Percentiles rank a stretch among this genome's conserved stretches.
Conservation (phyloP, 345 rosid species). For the Heritiera littoralis region DNA sequence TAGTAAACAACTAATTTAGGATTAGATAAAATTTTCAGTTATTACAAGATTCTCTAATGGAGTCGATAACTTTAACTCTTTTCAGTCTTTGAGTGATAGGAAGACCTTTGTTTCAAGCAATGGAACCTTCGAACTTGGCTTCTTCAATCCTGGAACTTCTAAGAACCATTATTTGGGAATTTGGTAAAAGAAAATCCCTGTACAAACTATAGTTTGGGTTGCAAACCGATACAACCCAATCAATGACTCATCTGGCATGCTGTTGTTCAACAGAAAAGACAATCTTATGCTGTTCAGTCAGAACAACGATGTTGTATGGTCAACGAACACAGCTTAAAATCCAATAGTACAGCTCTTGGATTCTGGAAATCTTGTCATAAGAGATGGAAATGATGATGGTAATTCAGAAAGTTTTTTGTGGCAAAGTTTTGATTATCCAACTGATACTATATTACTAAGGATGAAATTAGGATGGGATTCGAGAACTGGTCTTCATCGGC, state of each 20-base stretch:
- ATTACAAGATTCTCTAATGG: background rate
- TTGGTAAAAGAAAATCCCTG: slow-evolving; percentile 28
- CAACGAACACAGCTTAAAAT: background rate
- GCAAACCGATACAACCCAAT: slow-evolving; percentile 31
- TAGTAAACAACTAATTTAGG: too few relatives aligned
- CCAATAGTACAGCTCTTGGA: slow-evolving; percentile 15
- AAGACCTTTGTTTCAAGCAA: slow-evolving; percentile 23
- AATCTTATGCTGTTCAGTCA: slow-evolving; percentile 17
- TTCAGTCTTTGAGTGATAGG: slow-evolving; percentile 17
- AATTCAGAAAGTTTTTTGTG: slow-evolving; percentile 10
- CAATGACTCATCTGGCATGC: slow-evolving; percentile 7
- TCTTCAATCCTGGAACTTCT: slow-evolving; percentile 21
- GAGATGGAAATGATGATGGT: background rate
- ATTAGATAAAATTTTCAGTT: too few relatives aligned
- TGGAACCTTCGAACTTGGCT: slow-evolving; percentile 29
- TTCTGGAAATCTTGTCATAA: slow-evolving; percentile 30
- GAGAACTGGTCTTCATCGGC: slow-evolving; percentile 12
- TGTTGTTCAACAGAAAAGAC: slow-evolving; percentile 10
- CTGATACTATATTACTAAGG: slow-evolving; percentile 26
- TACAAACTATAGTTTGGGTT: slow-evolving; percentile 27
- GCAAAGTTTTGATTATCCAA: slow-evolving; percentile 39
- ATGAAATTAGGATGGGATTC: slow-evolving; percentile 23
- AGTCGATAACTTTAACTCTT: background rate
- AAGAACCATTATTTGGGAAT: slow-evolving; percentile 23
- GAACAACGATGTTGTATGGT: slow-evolving; percentile 19